Evolutionary conservation across 2,329 filamentous ascomycete species (phyloP).

Genomic region (Penicillium sp.): DNA sequence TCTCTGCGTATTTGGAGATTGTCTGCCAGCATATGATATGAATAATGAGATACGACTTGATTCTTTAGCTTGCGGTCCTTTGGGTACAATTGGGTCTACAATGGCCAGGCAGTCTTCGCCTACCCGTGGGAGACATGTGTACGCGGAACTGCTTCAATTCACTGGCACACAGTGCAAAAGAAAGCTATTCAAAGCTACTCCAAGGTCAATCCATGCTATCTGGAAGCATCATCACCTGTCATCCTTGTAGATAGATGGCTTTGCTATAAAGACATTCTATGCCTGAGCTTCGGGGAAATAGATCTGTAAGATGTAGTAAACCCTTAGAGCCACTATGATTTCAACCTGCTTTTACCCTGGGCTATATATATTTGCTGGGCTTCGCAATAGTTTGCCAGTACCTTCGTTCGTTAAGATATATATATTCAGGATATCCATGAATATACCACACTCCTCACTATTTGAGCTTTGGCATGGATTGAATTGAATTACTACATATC

Average conservation of each 20-base stretch:
- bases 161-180: background rate
- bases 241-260: background rate
- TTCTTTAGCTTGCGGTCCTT: background rate
- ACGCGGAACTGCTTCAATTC: background rate
- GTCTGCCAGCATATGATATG: constrained; percentile 18
- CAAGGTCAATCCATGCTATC: background rate
- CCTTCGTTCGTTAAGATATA: background rate
- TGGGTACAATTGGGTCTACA: no score
- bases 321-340: background rate
- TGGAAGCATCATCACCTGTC: background rate
- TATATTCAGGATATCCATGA: background rate
- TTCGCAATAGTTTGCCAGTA: background rate
- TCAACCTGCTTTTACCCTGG: background rate
- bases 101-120: background rate
- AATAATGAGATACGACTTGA: constrained; percentile 31
- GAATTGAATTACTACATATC: background rate
- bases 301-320: background rate
- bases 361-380: background rate
- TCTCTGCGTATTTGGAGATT: background rate
- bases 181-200: no score
- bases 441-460: no score
- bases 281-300: background rate
- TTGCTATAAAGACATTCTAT: background rate
- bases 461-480: background rate
- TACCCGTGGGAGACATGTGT: background rate